Base-by-base conservation (phyloP, 2,329 filamentous ascomycete genomes). In the Botryotinia calthae region DNA sequence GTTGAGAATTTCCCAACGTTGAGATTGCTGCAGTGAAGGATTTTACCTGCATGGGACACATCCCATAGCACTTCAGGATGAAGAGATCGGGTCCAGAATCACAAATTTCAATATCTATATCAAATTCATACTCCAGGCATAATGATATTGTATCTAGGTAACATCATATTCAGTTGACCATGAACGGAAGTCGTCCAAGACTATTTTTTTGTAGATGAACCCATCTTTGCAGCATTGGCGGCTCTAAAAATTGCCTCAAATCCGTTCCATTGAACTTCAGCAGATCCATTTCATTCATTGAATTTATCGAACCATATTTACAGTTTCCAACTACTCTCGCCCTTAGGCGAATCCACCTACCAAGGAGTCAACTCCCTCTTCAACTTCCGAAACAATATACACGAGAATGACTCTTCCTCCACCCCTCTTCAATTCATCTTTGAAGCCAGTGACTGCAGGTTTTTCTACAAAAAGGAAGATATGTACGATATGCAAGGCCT, bases 401-500 rank as follows among this genome's bases (percentile, higher is more conserved):
- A 77, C 70, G 72, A 70, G 59, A 74, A 71, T 73, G 77, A 83
- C 80, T 18, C 73, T 79, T 71, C 76, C 77, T 51, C 76, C 80
- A 69, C 81, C 83, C 0, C 86, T 88, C 16, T 86, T 31, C 89
- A 91, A 76, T 91, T 91, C 78, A 79, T 87, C 5, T 88, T 89
- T 74, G 85, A 90, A 74, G 84, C 87, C 0, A 87, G 89, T 0
- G 86, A 89, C 75, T 91, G 89, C 76, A 83, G 88, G 6, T 79
- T 90, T 18, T 91, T 86, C 78, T 90, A 86, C 74, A 88, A 88
- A 18, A 79, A 83, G n/a, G 80, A 82, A 2, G 89, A 87, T 79
- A 79, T 87, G 42, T 79, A 83, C 7, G 83, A 88, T 71, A 83
- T 86, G 3, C 82, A 82, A 9, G 81, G 79, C 34, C 78, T 88